Base-by-base conservation (phyloP, 768 basidiomycete species). In the Mrakia blollopis region DNA sequence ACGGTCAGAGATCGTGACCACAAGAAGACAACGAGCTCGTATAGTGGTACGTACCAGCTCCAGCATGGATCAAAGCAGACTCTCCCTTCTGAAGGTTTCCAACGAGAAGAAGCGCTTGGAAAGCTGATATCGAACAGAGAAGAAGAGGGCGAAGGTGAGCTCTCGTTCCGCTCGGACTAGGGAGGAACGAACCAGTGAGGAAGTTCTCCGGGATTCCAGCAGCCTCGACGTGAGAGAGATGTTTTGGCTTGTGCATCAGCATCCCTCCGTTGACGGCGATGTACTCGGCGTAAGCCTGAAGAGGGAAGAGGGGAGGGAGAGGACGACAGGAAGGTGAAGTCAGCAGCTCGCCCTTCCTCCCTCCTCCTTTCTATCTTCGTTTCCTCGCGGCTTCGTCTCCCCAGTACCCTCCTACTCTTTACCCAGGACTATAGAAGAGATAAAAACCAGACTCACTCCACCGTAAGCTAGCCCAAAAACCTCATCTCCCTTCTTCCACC, bases 191-290 rank as follows among this genome's bases (percentile, higher is more conserved):
- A 89, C 93, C 93, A 74, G 95, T 97, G 75, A 97, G 84, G 84
- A 91, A 95, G 78, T 88, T 89, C 84, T 98, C 95, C 0, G 92
- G 92, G 57, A 97, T 89, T 80, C 89, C 90, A 21, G 94, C 93
- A 13, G 93, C 93, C 81, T 97, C 89, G 0, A 85, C 86, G 91
- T 91, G 96, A 41, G 89, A 88, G 78, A 98, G 85, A 82, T 89
- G 84, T 37, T 83, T 81, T 10, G 94, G 93, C 83, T 98, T 97
- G 78, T 81, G 85, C 76, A 93, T 84, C 76, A 96, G 82, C 84
- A 92, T 88, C 3, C 87, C 88, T 77, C 89, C 86, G 11, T 87
- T 85, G 60, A 89, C 88, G 37, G 86, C 87, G 79, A 98, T 88
- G 82, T 89, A 95, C 82, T 95, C 92, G 50, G 94, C 93, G 81